Conservation (phyloP, 2,329 filamentous ascomycete species). For the Trichoderma harzianum region DNA sequence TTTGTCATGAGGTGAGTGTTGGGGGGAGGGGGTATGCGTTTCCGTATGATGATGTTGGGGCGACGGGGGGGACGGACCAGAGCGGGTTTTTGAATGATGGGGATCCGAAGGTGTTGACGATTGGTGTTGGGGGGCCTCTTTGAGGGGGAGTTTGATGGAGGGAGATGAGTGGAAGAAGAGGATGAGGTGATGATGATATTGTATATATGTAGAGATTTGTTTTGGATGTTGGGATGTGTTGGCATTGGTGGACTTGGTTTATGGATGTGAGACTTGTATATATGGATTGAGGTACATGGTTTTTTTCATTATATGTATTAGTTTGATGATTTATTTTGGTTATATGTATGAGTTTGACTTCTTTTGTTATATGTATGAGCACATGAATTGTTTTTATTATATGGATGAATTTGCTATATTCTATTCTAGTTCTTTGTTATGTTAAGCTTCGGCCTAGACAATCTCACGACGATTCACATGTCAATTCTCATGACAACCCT, state of each 20-base stretch:
- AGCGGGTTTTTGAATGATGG: constrained; percentile 59
- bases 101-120: constrained; percentile 52
- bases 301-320: too few relatives aligned
- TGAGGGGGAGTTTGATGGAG: not conserved
- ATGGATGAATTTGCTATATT: not conserved
- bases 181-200: not conserved
- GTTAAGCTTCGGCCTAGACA: not conserved
- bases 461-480: not conserved
- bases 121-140: constrained; percentile 49
- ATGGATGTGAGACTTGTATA: not conserved
- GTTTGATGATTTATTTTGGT: too few relatives aligned
- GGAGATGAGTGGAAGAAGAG: not conserved
- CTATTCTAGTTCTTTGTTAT: not conserved
- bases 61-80: constrained; percentile 54
- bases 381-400: not conserved
- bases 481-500: not conserved
- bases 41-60: constrained; percentile 66
- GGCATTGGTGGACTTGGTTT: not conserved
- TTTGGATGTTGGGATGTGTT: not conserved
- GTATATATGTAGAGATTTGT: not conserved
- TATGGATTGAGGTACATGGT: not conserved
- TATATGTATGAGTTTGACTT: too few relatives aligned
- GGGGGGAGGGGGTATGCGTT: constrained; percentile 66
- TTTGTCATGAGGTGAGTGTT: constrained; percentile 59
- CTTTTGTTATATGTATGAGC: not conserved